These are phyloP conservation scores for Colletotrichum endophyticum DNA, from an alignment of 2,329 filamentous ascomycete genomes.

Conservation along the genomic window DNA sequence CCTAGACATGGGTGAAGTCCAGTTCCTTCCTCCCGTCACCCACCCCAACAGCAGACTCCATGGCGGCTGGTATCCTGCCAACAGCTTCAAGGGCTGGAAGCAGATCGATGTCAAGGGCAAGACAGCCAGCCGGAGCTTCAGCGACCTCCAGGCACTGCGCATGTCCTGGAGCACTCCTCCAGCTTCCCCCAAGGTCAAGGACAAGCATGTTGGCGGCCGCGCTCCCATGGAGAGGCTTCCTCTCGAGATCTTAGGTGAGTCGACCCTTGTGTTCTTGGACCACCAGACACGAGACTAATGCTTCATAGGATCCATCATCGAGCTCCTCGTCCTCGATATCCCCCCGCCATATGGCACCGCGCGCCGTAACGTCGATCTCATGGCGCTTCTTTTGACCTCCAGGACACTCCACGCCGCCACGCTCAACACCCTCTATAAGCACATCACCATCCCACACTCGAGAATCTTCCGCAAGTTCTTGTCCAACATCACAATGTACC, in stretches of 20 bases:
- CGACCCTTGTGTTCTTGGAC: constrained; percentile 7
- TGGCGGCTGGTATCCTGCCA: constrained; percentile 62
- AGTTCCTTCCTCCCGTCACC: constrained; percentile 58
- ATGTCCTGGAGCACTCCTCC: constrained; percentile 57
- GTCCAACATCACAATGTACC: constrained; percentile 69
- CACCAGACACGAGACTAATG: constrained; percentile 12
- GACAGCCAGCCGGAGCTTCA: constrained; percentile 65
- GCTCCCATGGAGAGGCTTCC: constrained; percentile 72
- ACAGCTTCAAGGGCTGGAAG: constrained; percentile 68
- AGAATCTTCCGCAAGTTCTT: constrained; percentile 84
- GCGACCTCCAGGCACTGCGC: constrained; percentile 61
- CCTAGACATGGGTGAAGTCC: constrained; percentile 40
- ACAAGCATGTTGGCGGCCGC: constrained; percentile 47
- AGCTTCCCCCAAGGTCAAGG: constrained; percentile 30
- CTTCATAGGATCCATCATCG: constrained; percentile 71
- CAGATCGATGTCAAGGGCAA: constrained; percentile 64
- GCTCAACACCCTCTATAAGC: constrained; percentile 75
- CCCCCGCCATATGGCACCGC: constrained; percentile 75
- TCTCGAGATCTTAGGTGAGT: constrained; percentile 73
- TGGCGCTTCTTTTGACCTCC: constrained; percentile 79
- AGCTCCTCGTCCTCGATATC: constrained; percentile 74
- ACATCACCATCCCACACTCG: constrained; percentile 84
- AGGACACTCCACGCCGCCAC: constrained; percentile 75
- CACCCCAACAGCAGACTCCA: constrained; percentile 61
- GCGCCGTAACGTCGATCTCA: constrained; percentile 78